phyloP scores from a whole-genome alignment of 371 early-diverging fungal species.

The Dichotomocladium elegans region DNA sequence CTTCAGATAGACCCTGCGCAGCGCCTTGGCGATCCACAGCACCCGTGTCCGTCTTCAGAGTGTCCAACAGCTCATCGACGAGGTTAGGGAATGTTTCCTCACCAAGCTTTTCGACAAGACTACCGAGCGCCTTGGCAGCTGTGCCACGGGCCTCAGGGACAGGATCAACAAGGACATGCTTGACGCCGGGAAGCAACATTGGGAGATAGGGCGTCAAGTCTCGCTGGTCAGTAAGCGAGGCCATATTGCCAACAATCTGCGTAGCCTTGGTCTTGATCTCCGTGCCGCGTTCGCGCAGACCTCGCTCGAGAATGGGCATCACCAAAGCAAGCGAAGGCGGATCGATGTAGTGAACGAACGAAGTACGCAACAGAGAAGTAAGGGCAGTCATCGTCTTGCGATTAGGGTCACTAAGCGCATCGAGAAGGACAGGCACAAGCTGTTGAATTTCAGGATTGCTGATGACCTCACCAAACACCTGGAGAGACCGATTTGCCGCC shows the following conservation, averaged over 20 bases:
- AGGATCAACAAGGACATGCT: conserved; percentile 90
- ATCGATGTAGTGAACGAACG: conserved; percentile 97
- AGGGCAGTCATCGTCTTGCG: conserved; percentile 80
- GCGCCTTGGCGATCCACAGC: conserved; percentile 96
- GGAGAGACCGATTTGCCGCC: conserved; percentile 84
- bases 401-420: conserved; percentile 89
- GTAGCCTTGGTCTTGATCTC: conserved; percentile 92
- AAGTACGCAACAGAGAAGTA: conserved; percentile 81
- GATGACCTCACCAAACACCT: conserved; percentile 90
- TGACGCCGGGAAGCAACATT: conserved; percentile 80
- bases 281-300: conserved; percentile 85
- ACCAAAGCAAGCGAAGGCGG: conserved; percentile 94
- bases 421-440: conserved; percentile 82
- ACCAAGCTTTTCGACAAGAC: conserved; percentile 87
- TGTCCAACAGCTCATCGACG: conserved; percentile 79
- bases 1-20: conserved; percentile 95
- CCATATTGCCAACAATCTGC: conserved; percentile 97
- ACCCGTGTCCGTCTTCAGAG: conserved; percentile 82
- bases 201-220: conserved; percentile 88
- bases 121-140: conserved; percentile 90
- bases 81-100: conserved; percentile 92
- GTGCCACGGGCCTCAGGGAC: conserved; percentile 95
- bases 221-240: conserved; percentile 84
- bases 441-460: conserved; percentile 95
- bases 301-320: conserved; percentile 92